Evolutionary conservation across 202 grass and related monocot species (phyloP).

Genomic region (Zoysia matrella): DNA sequence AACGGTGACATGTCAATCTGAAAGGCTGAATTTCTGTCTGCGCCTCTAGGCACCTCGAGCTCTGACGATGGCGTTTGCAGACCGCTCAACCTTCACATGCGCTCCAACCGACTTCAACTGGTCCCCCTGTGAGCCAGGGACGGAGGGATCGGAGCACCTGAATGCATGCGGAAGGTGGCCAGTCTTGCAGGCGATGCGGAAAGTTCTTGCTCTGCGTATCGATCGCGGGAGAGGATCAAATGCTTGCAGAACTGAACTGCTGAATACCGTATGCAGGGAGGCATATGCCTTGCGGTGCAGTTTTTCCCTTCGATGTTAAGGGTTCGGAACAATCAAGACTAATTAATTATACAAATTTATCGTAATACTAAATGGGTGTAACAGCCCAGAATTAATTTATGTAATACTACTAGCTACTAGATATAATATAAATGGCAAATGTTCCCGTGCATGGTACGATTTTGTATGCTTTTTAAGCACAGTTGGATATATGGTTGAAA

Average conservation of each 20-base stretch:
- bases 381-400: too few species aligned
- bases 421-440: too few species aligned
- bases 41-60: background rate
- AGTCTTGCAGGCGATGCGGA: constrained; percentile 18
- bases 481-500: too few species aligned
- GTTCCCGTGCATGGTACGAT: too few species aligned
- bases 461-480: too few species aligned
- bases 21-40: background rate
- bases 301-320: too few species aligned
- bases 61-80: background rate
- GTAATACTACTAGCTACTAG: too few species aligned
- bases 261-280: background rate
- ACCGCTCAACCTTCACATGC: constrained; percentile 36
- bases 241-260: constrained; percentile 7
- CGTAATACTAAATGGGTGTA: too few species aligned
- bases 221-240: constrained; percentile 25
- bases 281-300: background rate
- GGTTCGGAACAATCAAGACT: too few species aligned
- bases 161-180: constrained; percentile 18
- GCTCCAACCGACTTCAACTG: constrained; percentile 13
- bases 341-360: too few species aligned
- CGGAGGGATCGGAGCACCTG: constrained; percentile 9
- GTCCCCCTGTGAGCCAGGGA: background rate
- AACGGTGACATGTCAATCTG: background rate
- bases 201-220: constrained; percentile 19